Evolutionary conservation across 179 eudicot species (phyloP).

Genomic region (Camellia oleifera): DNA sequence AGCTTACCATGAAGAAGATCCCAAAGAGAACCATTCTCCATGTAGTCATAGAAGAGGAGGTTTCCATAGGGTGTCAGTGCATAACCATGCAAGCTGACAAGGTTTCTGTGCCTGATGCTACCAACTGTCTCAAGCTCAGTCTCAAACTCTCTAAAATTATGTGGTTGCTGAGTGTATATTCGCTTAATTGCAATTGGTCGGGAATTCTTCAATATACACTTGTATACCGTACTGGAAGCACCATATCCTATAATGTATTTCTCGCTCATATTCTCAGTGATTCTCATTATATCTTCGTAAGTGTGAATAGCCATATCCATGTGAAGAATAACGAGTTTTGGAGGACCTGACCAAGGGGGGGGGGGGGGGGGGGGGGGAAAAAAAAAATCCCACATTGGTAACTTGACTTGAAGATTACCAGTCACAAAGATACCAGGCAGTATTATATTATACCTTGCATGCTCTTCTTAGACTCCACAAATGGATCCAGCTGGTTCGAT

Average conservation of each 20-base stretch:
- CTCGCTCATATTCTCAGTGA: constrained; percentile 62
- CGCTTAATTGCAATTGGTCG: constrained; percentile 71
- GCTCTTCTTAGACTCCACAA: constrained; percentile 27
- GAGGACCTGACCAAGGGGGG: constrained; percentile 31
- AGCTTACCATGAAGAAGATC: constrained; percentile 68
- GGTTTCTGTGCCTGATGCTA: constrained; percentile 61
- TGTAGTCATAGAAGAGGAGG: constrained; percentile 67
- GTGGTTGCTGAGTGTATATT: constrained; percentile 41
- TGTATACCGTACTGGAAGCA: constrained; percentile 66
- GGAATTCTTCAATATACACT: constrained; percentile 58
- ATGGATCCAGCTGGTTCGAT: constrained; percentile 36
- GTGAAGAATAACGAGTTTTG: constrained; percentile 62
- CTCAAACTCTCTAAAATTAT: constrained; percentile 51
- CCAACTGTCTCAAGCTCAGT: constrained; percentile 66
- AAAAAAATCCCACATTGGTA: neutral
- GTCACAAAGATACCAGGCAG: neutral
- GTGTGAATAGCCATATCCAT: constrained; percentile 70
- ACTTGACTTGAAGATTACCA: neutral
- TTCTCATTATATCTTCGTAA: constrained; percentile 63
- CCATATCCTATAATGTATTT: constrained; percentile 64
- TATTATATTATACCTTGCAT: constrained; percentile 30
- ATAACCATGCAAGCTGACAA: constrained; percentile 68
- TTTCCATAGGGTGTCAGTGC: constrained; percentile 57
- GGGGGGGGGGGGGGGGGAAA: too few relatives aligned
- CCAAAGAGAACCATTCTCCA: constrained; percentile 79